Conservation (phyloP, 345 rosid genomes). For the Eutrema yunnanense region DNA sequence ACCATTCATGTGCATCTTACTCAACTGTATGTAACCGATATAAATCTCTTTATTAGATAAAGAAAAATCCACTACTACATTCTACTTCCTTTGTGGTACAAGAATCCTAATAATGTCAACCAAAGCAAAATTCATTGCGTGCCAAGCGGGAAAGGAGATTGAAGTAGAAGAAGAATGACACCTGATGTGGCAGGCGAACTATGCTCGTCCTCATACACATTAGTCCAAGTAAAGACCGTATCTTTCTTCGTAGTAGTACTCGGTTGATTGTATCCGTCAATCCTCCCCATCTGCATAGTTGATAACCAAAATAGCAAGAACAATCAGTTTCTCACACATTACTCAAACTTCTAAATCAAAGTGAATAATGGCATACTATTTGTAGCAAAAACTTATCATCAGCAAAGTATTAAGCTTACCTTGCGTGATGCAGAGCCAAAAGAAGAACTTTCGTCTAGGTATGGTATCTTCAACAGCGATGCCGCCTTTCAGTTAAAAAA, state of each 20-base stretch:
- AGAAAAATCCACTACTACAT: background rate
- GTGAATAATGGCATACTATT: background rate
- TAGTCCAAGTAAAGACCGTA: constrained; percentile 59
- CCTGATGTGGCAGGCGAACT: constrained; percentile 33
- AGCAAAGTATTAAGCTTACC: constrained; percentile 32
- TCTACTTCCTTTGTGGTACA: background rate
- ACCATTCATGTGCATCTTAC: background rate
- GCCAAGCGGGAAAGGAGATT: background rate
- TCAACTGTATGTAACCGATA: background rate
- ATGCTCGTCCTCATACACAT: constrained; percentile 47
- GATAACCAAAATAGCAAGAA: background rate
- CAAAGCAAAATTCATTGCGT: background rate
- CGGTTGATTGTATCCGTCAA: constrained; percentile 58
- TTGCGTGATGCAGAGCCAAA: constrained; percentile 55
- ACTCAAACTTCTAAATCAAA: background rate
- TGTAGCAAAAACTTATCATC: background rate
- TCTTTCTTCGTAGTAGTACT: constrained; percentile 47
- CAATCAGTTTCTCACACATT: background rate
- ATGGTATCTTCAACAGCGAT: constrained; percentile 79
- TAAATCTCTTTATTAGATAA: background rate
- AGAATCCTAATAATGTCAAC: background rate
- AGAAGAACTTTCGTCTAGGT: constrained; percentile 55
- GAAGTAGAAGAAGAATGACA: constrained; percentile 6
- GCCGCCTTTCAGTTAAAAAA: constrained; percentile 49
- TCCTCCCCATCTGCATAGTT: constrained; percentile 59